These are phyloP conservation scores for Lanmaoa pseudosensibilis DNA, from an alignment of 768 basidiomycete species.

Conservation along the genomic window DNA sequence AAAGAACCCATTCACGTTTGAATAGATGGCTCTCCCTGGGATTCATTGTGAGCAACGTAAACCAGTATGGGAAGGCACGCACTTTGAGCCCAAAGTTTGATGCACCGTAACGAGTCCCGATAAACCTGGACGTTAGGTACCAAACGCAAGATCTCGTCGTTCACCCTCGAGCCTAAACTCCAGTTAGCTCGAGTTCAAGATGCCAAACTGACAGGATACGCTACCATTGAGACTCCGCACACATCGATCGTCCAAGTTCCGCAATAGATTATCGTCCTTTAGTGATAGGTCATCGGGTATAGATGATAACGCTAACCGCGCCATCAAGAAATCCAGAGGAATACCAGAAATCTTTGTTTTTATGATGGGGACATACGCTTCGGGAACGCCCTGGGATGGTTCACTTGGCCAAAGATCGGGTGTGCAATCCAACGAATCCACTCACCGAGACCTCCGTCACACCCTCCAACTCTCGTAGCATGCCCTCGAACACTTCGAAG, in stretches of 20 bases:
- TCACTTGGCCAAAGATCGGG: slow-evolving; percentile 3
- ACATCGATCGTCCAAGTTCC: slow-evolving; percentile 92
- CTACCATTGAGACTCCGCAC: slow-evolving; percentile 91
- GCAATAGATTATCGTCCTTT: slow-evolving; percentile 86
- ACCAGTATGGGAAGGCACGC: slow-evolving; percentile 31
- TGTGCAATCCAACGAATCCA: slow-evolving; percentile 16
- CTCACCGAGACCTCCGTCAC: slow-evolving; percentile 87
- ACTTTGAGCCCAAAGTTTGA: slow-evolving; percentile 98
- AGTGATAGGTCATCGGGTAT: slow-evolving; percentile 92
- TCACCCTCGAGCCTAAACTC: slow-evolving; percentile 82
- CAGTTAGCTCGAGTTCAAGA: slow-evolving; percentile 12
- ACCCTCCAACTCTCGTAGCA: slow-evolving; percentile 82
- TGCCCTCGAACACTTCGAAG: slow-evolving; percentile 85
- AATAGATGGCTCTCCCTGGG: slow-evolving; percentile 92
- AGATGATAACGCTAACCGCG: slow-evolving; percentile 78
- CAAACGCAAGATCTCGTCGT: slow-evolving; percentile 91
- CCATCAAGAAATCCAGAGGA: slow-evolving; percentile 92
- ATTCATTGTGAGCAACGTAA: slow-evolving; percentile 7
- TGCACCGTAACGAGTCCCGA: slow-evolving; percentile 90
- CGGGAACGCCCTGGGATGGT: slow-evolving; percentile 78
- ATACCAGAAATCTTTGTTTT: slow-evolving; percentile 89
- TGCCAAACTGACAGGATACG: slow-evolving; percentile 4
- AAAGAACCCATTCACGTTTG: slow-evolving; percentile 95
- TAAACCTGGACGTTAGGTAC: slow-evolving; percentile 95
- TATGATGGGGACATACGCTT: slow-evolving; percentile 95